Conservation (phyloP, 75 land plant species). For the Selaginella tamariscina region DNA sequence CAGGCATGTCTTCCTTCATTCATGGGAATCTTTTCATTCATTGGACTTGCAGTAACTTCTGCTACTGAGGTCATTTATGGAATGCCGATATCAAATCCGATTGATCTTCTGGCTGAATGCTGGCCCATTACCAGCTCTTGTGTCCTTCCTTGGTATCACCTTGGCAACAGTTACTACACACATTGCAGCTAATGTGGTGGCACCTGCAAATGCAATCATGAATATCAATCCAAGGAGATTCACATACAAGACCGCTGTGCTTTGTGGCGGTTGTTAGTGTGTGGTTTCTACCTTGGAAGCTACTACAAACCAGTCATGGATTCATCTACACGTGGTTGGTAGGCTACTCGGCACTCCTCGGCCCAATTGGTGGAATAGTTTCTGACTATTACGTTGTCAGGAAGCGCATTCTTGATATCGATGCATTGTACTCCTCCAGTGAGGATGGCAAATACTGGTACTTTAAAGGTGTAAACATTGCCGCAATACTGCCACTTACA, state of each 20-base stretch:
- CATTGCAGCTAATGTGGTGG: constrained; percentile 88
- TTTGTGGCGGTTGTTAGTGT: constrained; percentile 68
- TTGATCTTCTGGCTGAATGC: constrained; percentile 53
- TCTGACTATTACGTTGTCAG: constrained; percentile 53
- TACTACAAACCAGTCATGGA: constrained; percentile 65
- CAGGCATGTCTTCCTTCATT: constrained; percentile 66
- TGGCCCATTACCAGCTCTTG: constrained; percentile 31
- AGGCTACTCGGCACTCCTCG: constrained; percentile 83
- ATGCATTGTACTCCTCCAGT: constrained; percentile 39
- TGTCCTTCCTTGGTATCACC: constrained; percentile 56
- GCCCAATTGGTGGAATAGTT: constrained; percentile 74
- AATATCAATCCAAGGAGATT: constrained; percentile 54
- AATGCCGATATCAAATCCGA: constrained; percentile 55
- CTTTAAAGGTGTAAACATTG: constrained; percentile 45
- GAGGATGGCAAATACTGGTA: constrained; percentile 55
- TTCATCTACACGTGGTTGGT: constrained; percentile 86
- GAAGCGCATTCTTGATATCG: constrained; percentile 30
- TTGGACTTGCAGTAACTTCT: constrained; percentile 76
- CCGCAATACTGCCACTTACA: constrained; percentile 47
- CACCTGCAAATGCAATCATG: constrained; percentile 80
- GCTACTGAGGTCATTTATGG: constrained; percentile 71
- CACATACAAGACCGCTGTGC: constrained; percentile 52
- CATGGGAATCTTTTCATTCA: constrained; percentile 77
- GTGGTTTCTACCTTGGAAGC: constrained; percentile 70
- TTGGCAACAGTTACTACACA: constrained; percentile 85